Percentiles rank a stretch among this genome's conserved stretches.
These are phyloP conservation scores for Flaveria sonorensis DNA, from an alignment of 129 eudicot species.

Conservation along the genomic window DNA sequence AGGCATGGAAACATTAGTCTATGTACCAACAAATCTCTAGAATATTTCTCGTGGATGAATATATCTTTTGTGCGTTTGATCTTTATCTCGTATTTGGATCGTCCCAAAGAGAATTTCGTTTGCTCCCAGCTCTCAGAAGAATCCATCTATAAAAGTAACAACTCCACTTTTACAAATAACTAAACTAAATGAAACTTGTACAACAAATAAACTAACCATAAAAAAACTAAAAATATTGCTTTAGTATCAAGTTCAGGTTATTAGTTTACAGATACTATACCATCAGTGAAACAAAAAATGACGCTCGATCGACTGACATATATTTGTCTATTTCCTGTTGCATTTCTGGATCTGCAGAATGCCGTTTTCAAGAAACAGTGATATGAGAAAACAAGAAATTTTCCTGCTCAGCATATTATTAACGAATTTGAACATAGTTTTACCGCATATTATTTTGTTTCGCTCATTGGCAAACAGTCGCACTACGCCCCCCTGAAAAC, in stretches of 20 bases:
- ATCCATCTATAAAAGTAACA: slow-evolving; percentile 49
- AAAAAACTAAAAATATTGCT: slow-evolving; percentile 9
- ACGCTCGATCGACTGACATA: slow-evolving; percentile 58
- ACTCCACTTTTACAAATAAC: neutral
- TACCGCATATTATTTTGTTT: slow-evolving; percentile 90
- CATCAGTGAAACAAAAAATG: slow-evolving; percentile 57
- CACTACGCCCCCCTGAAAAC: slow-evolving; percentile 67
- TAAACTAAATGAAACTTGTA: slow-evolving; percentile 11
- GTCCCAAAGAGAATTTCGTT: slow-evolving; percentile 58
- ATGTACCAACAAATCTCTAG: slow-evolving; percentile 70
- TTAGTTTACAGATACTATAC: slow-evolving; percentile 44
- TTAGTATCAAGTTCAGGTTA: neutral
- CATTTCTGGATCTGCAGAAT: slow-evolving; percentile 75
- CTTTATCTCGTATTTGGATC: slow-evolving; percentile 67
- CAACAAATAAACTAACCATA: slow-evolving; percentile 17
- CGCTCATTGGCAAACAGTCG: slow-evolving; percentile 79
- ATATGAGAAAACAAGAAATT: neutral
- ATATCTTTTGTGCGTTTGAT: slow-evolving; percentile 44
- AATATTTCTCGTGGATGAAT: slow-evolving; percentile 61
- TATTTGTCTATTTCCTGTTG: slow-evolving; percentile 71
- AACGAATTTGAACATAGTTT: neutral
- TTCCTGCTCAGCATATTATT: neutral
- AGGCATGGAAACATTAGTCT: neutral
- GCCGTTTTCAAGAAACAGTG: neutral
- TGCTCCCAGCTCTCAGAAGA: slow-evolving; percentile 71